Conservation (phyloP, 352 stramenopile species). For the Albugo laibachii region DNA sequence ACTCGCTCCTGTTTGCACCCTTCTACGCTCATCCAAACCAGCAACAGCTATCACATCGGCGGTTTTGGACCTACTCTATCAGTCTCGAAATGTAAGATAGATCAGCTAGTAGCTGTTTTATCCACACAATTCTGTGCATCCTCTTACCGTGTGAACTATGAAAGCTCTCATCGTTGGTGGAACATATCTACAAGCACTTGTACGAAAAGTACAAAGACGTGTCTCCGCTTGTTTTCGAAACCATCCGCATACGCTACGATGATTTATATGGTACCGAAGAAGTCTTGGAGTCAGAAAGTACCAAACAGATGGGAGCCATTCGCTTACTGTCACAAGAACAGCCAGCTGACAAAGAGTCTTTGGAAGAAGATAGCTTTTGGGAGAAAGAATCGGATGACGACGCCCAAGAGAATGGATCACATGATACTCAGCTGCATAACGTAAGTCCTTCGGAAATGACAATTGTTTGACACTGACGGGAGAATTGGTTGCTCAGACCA, state of each 20-base stretch:
- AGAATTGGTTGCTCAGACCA: too few relatives aligned
- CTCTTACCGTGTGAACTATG: constrained; percentile 13
- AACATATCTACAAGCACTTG: constrained; percentile 67
- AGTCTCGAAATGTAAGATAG: constrained; percentile 41
- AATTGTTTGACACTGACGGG: too few relatives aligned
- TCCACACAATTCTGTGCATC: constrained; percentile 1
- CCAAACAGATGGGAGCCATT: too few relatives aligned
- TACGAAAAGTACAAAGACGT: constrained; percentile 47
- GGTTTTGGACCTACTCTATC: constrained; percentile 49
- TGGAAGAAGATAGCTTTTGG: constrained; percentile 4
- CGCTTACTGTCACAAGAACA: too few relatives aligned
- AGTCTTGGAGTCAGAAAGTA: too few relatives aligned
- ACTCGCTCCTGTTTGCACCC: constrained; percentile 28
- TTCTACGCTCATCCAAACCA: constrained; percentile 26
- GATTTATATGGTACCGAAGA: constrained; percentile 16
- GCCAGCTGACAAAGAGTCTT: too few relatives aligned
- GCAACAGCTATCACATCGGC: constrained; percentile 40
- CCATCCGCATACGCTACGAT: constrained; percentile 33
- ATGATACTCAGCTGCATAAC: too few relatives aligned
- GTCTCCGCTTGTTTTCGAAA: constrained; percentile 52
- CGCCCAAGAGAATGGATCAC: constrained; percentile 13
- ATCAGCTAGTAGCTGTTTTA: neutral
- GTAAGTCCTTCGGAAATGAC: too few relatives aligned
- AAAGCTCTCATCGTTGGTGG: constrained; percentile 43
- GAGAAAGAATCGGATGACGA: constrained; percentile 3